These are phyloP conservation scores for Mikania micrantha DNA, from an alignment of 129 eudicot species.

Conservation along the genomic window DNA sequence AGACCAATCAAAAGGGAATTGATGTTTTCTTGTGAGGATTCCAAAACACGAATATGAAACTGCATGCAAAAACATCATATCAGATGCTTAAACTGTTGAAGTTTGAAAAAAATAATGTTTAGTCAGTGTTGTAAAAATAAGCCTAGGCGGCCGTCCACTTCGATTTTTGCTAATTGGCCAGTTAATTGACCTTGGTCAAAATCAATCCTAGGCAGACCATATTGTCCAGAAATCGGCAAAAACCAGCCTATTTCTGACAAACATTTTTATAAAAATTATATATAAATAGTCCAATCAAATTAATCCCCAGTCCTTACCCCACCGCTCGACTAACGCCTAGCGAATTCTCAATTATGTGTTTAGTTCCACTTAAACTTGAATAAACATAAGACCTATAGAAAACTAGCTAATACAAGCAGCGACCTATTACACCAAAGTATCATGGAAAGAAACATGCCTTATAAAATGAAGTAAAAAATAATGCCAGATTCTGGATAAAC, in stretches of 20 bases:
- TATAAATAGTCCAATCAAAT: too few species aligned
- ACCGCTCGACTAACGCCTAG: too few species aligned
- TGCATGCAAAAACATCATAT: constrained; percentile 26
- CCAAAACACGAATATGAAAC: constrained; percentile 87
- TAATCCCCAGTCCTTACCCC: too few species aligned
- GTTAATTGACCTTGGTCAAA: too few species aligned
- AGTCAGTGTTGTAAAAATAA: too few species aligned
- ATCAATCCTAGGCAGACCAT: too few species aligned
- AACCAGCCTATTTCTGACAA: too few species aligned
- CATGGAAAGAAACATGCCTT: constrained; percentile 46
- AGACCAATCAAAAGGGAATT: constrained; percentile 63
- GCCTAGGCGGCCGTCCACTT: too few species aligned
- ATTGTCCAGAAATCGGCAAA: too few species aligned
- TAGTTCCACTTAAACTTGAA: neutral
- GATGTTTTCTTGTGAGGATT: constrained; percentile 73
- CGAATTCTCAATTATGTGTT: too few species aligned
- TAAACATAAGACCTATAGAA: neutral
- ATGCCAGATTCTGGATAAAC: constrained; percentile 88
- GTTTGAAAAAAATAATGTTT: neutral
- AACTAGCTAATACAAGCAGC: neutral
- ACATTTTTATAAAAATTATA: too few species aligned
- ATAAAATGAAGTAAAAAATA: constrained; percentile 87
- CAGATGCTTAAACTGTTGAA: neutral
- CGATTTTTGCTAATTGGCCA: too few species aligned
- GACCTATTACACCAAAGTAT: neutral